Conservation (phyloP, 2,329 filamentous ascomycete genomes). For the Esteya vermicola region DNA sequence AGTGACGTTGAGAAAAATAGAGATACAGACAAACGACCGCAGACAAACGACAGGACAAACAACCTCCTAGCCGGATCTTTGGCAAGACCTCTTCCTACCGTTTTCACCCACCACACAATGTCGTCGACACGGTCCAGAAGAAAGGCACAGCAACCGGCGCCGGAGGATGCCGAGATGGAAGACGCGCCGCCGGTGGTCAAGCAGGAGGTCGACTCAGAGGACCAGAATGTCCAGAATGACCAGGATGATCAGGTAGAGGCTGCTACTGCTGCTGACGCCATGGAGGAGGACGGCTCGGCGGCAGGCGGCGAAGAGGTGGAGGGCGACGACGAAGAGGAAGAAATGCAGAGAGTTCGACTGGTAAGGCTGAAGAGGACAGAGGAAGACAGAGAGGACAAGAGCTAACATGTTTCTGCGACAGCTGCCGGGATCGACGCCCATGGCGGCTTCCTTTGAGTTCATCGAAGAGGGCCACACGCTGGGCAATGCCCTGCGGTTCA, state of each 20-base stretch:
- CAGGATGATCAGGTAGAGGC: too few relatives aligned
- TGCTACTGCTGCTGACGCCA: conserved; percentile 4
- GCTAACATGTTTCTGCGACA: conserved; percentile 20
- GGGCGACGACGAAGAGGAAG: conserved; percentile 31
- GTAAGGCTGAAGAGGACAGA: conserved; percentile 23
- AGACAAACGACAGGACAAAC: neutral
- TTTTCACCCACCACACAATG: conserved; percentile 6
- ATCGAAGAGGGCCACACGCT: conserved; percentile 88
- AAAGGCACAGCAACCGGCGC: conserved; percentile 8
- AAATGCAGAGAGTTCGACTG: conserved; percentile 45
- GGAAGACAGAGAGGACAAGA: neutral
- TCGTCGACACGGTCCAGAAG: conserved; percentile 6
- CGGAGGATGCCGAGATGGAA: conserved; percentile 24
- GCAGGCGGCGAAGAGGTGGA: conserved; percentile 19
- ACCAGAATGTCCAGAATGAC: too few relatives aligned
- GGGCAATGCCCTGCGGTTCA: conserved; percentile 83
- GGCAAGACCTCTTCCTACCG: too few relatives aligned
- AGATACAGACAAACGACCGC: neutral
- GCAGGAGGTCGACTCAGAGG: too few relatives aligned
- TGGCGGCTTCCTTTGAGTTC: conserved; percentile 90
- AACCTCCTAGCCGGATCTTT: too few relatives aligned
- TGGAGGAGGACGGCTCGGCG: conserved; percentile 6
- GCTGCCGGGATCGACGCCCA: conserved; percentile 75
- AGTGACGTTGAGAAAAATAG: neutral
- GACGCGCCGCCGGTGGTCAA: conserved; percentile 22